Evolutionary conservation across 768 basidiomycete genomes (phyloP), one percentile per base, ranked within the genome.

Genomic region (Galerina marginata): DNA sequence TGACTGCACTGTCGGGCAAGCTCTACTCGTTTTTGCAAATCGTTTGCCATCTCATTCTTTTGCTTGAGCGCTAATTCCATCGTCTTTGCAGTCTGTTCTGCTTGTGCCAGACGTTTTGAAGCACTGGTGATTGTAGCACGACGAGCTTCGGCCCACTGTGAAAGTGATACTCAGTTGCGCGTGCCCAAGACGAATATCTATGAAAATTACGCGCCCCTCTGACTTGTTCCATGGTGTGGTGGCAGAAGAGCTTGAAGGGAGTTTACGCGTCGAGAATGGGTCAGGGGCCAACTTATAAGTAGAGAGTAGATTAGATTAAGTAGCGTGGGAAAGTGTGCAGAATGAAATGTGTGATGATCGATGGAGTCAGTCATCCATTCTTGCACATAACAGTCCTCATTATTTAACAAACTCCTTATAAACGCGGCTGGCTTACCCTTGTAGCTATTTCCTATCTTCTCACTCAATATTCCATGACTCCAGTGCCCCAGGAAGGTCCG

Each of bases 401-500:
- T 56, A 44, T 54, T 54, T 44, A 46, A 55, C 54, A 45, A 33
- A 33, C 29, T 33, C 29, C 29, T 26, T 26, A 42, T 53, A 40
- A 53, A 12, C 15, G 14, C 42, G 44, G 54, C 46, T 52, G 47
- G 44, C n/a, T 50, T 23, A 39, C 37, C 47, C n/a, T 56, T 51
- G 33, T 54, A 46, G 40, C 37, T 9, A 29, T n/a, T 43, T n/a
- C 43, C 26, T 23, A 42, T 14, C 46, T 29, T 49, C 23, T 52
- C 26, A 12, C n/a, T 56, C 29, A 40, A 39, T 42, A 47, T 55
- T 60, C 60, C 60, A 91, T 92, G 90, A 73, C 86, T 74, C 83
- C 88, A 52, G 89, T 93, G 55, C 86, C 91, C 56, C 92, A 92
- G 67, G 90, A 93, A 83, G 92, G 92, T 90, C 77, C 54, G 62